These are phyloP conservation scores for Candida insectalens DNA, from an alignment of 805 yeast genomes.

Conservation along the genomic window DNA sequence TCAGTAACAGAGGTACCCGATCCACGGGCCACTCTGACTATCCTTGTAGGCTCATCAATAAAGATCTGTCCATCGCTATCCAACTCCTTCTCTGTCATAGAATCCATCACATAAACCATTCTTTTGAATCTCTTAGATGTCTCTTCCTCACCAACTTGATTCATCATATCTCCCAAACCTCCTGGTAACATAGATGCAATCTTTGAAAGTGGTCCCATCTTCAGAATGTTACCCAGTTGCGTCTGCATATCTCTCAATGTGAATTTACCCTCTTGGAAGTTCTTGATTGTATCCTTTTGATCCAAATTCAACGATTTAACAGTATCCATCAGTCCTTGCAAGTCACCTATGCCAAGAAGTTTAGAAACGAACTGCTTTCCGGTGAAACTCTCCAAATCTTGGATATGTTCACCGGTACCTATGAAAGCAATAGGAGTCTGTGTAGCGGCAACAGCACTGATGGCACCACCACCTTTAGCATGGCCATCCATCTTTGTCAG, in stretches of 20 bases:
- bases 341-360: conserved; percentile 89
- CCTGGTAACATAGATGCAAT: conserved; percentile 94
- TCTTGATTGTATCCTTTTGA: conserved; percentile 84
- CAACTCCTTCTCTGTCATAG: conserved; percentile 88
- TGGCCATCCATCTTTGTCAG: conserved; percentile 97
- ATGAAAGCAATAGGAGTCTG: conserved; percentile 90
- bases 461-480: conserved; percentile 99
- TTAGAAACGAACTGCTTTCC: conserved; percentile 88
- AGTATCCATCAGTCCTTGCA: conserved; percentile 89
- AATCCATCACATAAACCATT: conserved; percentile 88
- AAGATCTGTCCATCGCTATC: conserved; percentile 84
- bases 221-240: conserved; percentile 89
- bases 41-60: conserved; percentile 71
- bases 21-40: conserved; percentile 87
- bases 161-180: conserved; percentile 75
- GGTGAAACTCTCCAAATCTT: conserved; percentile 84
- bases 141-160: conserved; percentile 86
- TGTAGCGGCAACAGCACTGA: conserved; percentile 96
- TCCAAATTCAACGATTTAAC: conserved; percentile 81
- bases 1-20: conserved; percentile 89
- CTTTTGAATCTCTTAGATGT: conserved; percentile 73
- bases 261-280: conserved; percentile 90
- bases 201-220: conserved; percentile 93
- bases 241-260: conserved; percentile 86
- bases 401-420: conserved; percentile 97